Conservation (phyloP, 2,329 filamentous ascomycete species). For the Botrytis fragariae region DNA sequence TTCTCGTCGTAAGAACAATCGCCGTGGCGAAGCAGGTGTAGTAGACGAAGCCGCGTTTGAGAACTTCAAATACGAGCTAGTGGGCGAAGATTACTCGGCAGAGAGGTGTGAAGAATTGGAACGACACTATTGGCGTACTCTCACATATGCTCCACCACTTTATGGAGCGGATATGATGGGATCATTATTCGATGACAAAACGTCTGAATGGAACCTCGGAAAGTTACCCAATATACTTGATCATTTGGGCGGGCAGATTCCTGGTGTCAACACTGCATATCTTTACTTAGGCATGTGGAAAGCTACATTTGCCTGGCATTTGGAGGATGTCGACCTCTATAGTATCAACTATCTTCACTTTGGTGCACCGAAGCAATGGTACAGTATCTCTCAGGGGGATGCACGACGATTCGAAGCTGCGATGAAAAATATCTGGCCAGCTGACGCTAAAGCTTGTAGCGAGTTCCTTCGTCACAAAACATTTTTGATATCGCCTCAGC, state of each 20-base stretch:
- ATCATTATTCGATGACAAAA: conserved; percentile 85
- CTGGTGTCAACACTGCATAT: conserved; percentile 96
- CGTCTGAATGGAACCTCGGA: conserved; percentile 87
- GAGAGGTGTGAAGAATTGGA: conserved; percentile 95
- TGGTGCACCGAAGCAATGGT: conserved; percentile 98
- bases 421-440: conserved; percentile 94
- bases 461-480: conserved; percentile 98
- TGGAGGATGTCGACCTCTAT: conserved; percentile 98
- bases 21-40: conserved; percentile 73
- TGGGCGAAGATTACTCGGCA: conserved; percentile 79
- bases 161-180: conserved; percentile 97
- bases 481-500: conserved; percentile 89
- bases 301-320: conserved; percentile 97
- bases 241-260: conserved; percentile 90
- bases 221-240: conserved; percentile 92
- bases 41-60: conserved; percentile 90
- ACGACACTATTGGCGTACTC: conserved; percentile 92
- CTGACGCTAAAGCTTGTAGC: conserved; percentile 90
- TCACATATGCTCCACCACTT: conserved; percentile 90
- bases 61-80: conserved; percentile 85
- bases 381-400: conserved; percentile 96
- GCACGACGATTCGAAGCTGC: conserved; percentile 88
- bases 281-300: conserved; percentile 99
- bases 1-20: conserved; percentile 82
- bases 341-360: conserved; percentile 99